These are phyloP conservation scores for Rhodotorula toruloides DNA, from an alignment of 768 basidiomycete species.

Conservation along the genomic window DNA sequence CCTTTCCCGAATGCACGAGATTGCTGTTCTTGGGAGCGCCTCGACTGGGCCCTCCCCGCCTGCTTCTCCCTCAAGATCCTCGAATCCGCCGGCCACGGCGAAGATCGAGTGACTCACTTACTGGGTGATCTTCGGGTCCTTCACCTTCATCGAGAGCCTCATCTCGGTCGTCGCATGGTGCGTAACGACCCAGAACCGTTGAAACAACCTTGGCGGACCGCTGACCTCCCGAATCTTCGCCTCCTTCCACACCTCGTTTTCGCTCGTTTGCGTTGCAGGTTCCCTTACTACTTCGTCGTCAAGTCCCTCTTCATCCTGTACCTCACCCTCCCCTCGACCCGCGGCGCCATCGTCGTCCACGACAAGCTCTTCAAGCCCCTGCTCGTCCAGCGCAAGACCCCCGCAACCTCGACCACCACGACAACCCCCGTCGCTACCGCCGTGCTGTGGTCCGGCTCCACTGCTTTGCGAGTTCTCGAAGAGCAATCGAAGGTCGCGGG, in stretches of 20 bases:
- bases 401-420: not conserved
- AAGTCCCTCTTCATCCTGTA: conserved; percentile 50
- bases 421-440: no score
- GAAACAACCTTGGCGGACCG: no score
- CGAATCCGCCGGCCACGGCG: conserved; percentile 65
- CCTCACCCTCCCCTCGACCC: conserved; percentile 44
- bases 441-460: no score
- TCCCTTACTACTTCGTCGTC: conserved; percentile 51
- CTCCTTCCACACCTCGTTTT: no score
- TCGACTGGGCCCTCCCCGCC: conserved; percentile 90
- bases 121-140: conserved; percentile 87
- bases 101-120: conserved; percentile 95
- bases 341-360: conserved; percentile 86
- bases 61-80: conserved; percentile 93
- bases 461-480: no score
- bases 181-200: conserved; percentile 33
- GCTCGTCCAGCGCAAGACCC: conserved; percentile 47
- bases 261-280: no score
- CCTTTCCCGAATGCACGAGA: no score
- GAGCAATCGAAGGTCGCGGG: no score
- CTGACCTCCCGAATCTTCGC: no score
- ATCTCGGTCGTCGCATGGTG: conserved; percentile 75
- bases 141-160: conserved; percentile 86
- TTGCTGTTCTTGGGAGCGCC: no score
- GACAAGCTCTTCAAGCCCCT: conserved; percentile 70